These are phyloP conservation scores for Vigna nakashimae DNA, from an alignment of 306 rosid genomes.

Conservation along the genomic window DNA sequence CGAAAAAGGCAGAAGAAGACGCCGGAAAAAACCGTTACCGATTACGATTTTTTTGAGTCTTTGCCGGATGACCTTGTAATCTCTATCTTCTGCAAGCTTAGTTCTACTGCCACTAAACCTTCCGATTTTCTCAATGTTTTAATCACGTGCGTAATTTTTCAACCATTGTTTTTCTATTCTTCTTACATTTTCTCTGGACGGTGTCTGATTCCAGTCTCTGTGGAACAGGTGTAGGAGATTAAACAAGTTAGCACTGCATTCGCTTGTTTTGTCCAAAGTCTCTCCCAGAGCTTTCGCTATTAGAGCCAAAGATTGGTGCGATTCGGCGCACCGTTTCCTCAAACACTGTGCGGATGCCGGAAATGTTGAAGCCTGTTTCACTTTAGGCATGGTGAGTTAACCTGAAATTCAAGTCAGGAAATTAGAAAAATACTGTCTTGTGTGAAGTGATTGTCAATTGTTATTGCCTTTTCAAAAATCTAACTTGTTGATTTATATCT, in stretches of 20 bases:
- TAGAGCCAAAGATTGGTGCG: conserved; percentile 73
- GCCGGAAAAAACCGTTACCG: conserved; percentile 19
- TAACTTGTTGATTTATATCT: neutral
- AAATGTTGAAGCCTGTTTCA: conserved; percentile 83
- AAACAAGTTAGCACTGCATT: conserved; percentile 65
- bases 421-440: neutral
- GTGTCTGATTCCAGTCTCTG: conserved; percentile 13
- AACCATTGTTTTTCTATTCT: neutral
- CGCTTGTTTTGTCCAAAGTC: conserved; percentile 71
- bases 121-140: conserved; percentile 74
- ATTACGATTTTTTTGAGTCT: conserved; percentile 65
- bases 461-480: neutral
- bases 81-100: conserved; percentile 70
- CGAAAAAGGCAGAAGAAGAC: conserved; percentile 56
- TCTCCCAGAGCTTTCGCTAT: conserved; percentile 59
- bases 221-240: conserved; percentile 80
- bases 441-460: neutral
- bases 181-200: neutral
- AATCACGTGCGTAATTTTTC: conserved; percentile 59
- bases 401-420: neutral
- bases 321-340: conserved; percentile 77
- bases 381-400: conserved; percentile 90
- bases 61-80: conserved; percentile 87
- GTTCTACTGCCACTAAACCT: conserved; percentile 65
- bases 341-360: conserved; percentile 89